phyloP scores from a whole-genome alignment of 2,329 filamentous ascomycete species.

The Nemania sp. region DNA sequence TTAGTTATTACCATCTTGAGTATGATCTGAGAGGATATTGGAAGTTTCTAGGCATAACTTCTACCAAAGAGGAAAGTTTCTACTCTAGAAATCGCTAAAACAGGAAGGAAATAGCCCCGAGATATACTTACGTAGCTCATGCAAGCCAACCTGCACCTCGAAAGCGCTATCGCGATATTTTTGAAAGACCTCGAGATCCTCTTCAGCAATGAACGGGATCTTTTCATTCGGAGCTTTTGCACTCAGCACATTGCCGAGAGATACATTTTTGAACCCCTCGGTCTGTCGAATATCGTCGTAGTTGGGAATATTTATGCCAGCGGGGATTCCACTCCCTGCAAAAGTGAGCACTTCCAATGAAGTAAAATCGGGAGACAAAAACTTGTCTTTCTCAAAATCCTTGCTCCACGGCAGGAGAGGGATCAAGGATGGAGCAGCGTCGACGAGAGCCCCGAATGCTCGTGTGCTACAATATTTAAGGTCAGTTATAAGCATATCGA shows the following conservation, averaged over 20 bases:
- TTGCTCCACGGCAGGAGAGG: conserved; percentile 88
- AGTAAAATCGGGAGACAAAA: conserved; percentile 95
- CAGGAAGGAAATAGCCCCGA: too few relatives aligned
- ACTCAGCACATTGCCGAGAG: conserved; percentile 89
- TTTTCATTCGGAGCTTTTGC: conserved; percentile 94
- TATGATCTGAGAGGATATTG: too few relatives aligned
- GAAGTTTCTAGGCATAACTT: too few relatives aligned
- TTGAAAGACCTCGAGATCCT: conserved; percentile 81
- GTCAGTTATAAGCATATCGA: not conserved
- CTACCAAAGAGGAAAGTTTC: too few relatives aligned
- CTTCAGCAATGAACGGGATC: conserved; percentile 86
- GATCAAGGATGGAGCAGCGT: conserved; percentile 83
- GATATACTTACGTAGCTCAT: too few relatives aligned
- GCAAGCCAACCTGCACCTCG: conserved; percentile 94
- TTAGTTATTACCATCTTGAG: too few relatives aligned
- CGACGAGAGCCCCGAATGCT: conserved; percentile 87
- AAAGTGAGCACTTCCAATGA: conserved; percentile 93
- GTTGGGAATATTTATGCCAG: conserved; percentile 71
- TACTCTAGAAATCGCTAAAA: too few relatives aligned
- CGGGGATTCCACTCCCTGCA: conserved; percentile 74
- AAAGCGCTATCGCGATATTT: conserved; percentile 89
- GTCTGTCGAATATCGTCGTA: conserved; percentile 72
- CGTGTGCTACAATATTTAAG: conserved; percentile 68
- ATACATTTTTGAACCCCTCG: conserved; percentile 93
- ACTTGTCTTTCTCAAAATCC: conserved; percentile 96